A percentile compares a stretch with the other conserved stretches of the same genome.
phyloP scores from a whole-genome alignment of 805 yeast species.

The Debaryomyces hansenii region DNA sequence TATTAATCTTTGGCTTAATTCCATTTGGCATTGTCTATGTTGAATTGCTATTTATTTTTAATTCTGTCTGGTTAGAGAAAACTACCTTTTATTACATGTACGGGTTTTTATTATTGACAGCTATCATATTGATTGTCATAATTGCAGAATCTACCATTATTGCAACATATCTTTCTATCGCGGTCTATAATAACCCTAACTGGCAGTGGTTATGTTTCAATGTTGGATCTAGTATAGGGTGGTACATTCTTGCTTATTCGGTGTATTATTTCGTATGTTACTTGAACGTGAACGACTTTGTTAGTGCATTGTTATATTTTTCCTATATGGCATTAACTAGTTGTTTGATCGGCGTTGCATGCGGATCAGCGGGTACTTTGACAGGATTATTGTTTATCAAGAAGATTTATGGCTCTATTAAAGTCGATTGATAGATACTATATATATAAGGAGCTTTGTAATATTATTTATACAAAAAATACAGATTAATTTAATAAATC shows the following conservation, averaged over 20 bases:
- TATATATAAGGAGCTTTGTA: neutral
- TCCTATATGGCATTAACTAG: slow-evolving; percentile 70
- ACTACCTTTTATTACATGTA: slow-evolving; percentile 77
- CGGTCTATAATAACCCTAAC: slow-evolving; percentile 50
- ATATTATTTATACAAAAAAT: no score
- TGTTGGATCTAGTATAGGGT: slow-evolving; percentile 67
- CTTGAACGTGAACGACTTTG: slow-evolving; percentile 63
- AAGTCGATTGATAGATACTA: slow-evolving; percentile 44
- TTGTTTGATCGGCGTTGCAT: slow-evolving; percentile 60
- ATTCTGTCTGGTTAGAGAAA: slow-evolving; percentile 78
- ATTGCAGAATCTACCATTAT: slow-evolving; percentile 72
- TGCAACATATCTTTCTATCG: slow-evolving; percentile 61
- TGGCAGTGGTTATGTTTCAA: slow-evolving; percentile 88
- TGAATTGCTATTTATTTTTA: slow-evolving; percentile 69
- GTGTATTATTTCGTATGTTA: slow-evolving; percentile 61
- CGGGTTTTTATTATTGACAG: slow-evolving; percentile 69
- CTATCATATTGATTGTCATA: slow-evolving; percentile 57
- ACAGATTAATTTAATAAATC: neutral
- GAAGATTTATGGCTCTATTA: slow-evolving; percentile 58
- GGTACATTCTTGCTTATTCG: slow-evolving; percentile 68
- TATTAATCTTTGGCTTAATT: slow-evolving; percentile 60
- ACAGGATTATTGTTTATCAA: slow-evolving; percentile 67
- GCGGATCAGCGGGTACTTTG: slow-evolving; percentile 73
- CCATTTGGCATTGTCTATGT: slow-evolving; percentile 84
- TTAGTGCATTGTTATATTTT: slow-evolving; percentile 66